Conservation (phyloP, 805 yeast species). For the Monosporozyma unispora region DNA sequence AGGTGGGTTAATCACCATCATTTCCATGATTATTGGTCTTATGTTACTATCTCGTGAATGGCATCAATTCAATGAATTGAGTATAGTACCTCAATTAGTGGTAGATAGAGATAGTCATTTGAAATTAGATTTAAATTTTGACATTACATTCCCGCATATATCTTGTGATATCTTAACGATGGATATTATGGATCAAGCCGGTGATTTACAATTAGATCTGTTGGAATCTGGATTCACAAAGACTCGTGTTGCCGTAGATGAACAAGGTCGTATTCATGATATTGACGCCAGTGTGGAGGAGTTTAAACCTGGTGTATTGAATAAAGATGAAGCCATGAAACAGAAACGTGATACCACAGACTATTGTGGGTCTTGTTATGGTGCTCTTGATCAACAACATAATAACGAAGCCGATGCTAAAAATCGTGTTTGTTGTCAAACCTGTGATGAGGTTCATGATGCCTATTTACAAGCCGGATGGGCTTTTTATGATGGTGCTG, state of each 20-base stretch:
- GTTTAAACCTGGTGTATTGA: conserved; percentile 1
- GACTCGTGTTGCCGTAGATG: conserved; percentile 40
- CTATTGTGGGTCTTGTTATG: conserved; percentile 88
- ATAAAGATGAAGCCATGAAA: not conserved
- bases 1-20: conserved; percentile 81
- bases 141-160: conserved; percentile 70
- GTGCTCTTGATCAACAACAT: conserved; percentile 54
- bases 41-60: conserved; percentile 67
- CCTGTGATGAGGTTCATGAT: conserved; percentile 68
- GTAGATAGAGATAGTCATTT: conserved; percentile 77
- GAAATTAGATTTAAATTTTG: conserved; percentile 69
- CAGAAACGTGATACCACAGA: conserved; percentile 16
- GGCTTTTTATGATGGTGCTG: conserved; percentile 85
- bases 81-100: conserved; percentile 71
- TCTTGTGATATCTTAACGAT: conserved; percentile 79
- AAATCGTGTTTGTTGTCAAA: conserved; percentile 64
- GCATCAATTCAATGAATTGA: conserved; percentile 57
- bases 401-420: conserved; percentile 33
- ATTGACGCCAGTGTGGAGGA: conserved; percentile 31
- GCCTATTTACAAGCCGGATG: conserved; percentile 75
- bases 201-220: conserved; percentile 72
- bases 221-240: conserved; percentile 62
- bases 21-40: conserved; percentile 53
- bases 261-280: conserved; percentile 40
- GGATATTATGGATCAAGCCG: conserved; percentile 84